Evolutionary conservation across 2,329 filamentous ascomycete species (phyloP), one percentile per base, ranked within the genome.

Genomic region (Cladophialophora exuberans): DNA sequence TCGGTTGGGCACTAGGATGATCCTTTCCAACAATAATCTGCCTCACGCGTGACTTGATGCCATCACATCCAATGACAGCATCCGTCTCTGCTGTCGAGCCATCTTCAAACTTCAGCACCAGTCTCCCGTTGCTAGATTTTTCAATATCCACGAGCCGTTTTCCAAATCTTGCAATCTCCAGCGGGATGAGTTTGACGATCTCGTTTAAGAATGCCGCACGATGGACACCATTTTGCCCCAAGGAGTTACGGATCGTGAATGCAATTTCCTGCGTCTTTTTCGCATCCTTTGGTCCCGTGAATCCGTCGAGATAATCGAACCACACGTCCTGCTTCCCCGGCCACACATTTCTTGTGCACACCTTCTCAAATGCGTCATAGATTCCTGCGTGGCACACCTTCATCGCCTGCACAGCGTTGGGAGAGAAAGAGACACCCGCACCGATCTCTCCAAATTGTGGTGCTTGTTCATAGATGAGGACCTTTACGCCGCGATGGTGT

Each of bases 11-110:
- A 3, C 74, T 72, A 0, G 73, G 73, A 35, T 58, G 1, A 73
- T 77, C 60, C 76, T 82, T 44, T 15, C 57, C 81, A 2, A 86
- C 70, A 4, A 87, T 67, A 11, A 81, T 66, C 25, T 77, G 66
- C 6, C 85, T 73, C 2, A 80, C 74, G 3, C 73, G 71, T 0
- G 81, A 83, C 65, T 83, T 83, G 64, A 88, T 84, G 0, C 85
- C 85, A 67, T 88, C 85, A 64, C 82, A 85, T 4, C 82, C 84
- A 52, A 87, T 56, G 4, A 65, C 55, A 4, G 71, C 68, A 59
- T 73, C 72, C 11, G 76, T 72, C 39, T 73, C 66, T 1, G 71
- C 72, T 1, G 66, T 67, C 5, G 67, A 68, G 0, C 76, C 76
- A 57, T 80, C 77, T 13, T 68, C 62, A 47, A 80, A 80, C 17